phyloP scores from a whole-genome alignment of 306 rosid species.

The Prunus kanzakura region DNA sequence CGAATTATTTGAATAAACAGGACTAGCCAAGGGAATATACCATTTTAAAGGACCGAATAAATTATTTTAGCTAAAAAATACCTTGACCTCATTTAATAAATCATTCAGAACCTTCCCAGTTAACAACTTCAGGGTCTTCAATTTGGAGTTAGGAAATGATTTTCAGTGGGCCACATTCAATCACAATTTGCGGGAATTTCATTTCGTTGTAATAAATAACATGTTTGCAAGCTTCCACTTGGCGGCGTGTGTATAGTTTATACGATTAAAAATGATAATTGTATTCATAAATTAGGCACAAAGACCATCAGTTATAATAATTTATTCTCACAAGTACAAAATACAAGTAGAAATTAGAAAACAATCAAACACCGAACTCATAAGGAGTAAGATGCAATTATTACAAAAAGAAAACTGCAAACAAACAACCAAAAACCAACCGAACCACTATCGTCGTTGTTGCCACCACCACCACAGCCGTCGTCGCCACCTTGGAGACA shows the following conservation, averaged over 20 bases:
- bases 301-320: too few species aligned
- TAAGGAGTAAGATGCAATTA: too few species aligned
- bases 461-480: too few species aligned
- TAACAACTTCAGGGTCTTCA: neutral
- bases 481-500: too few species aligned
- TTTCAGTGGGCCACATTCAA: constrained; percentile 14
- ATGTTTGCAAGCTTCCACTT: constrained; percentile 1
- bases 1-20: neutral
- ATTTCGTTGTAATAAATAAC: neutral
- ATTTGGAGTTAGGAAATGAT: neutral
- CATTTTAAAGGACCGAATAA: neutral
- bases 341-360: too few species aligned
- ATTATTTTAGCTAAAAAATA: neutral
- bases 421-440: too few species aligned
- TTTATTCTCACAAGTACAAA: too few species aligned
- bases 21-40: neutral
- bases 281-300: too few species aligned
- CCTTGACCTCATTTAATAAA: neutral
- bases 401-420: too few species aligned
- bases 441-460: too few species aligned
- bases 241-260: neutral
- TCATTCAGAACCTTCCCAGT: neutral
- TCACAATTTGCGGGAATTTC: neutral
- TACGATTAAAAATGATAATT: neutral
- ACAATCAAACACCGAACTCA: too few species aligned